A percentile compares a stretch with the other conserved stretches of the same genome.
Evolutionary conservation across 2,329 filamentous ascomycete species (phyloP).

Genomic region (Neurospora sp.): DNA sequence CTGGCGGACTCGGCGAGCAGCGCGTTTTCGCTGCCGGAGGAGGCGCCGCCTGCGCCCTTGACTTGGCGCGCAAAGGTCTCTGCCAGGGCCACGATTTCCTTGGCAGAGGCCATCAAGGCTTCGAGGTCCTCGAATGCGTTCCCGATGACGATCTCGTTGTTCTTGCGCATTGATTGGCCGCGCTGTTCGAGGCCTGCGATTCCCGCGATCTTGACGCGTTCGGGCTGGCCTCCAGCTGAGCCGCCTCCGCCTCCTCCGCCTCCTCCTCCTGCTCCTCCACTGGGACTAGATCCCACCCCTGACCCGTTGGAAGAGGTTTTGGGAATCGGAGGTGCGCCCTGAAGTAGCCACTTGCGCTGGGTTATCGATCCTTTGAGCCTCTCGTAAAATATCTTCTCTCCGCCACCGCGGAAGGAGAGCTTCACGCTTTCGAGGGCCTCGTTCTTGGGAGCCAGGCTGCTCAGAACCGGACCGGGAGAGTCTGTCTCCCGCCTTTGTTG

Average conservation of each 20-base stretch:
- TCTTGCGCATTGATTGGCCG: slow-evolving; percentile 74
- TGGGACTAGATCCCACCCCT: slow-evolving; percentile 5
- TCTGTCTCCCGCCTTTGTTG: slow-evolving; percentile 45
- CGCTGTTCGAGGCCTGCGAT: slow-evolving; percentile 88
- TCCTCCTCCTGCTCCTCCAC: not conserved
- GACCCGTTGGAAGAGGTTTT: slow-evolving; percentile 35
- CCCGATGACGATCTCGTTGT: slow-evolving; percentile 88
- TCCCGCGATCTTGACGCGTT: slow-evolving; percentile 57
- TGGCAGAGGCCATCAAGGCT: slow-evolving; percentile 93
- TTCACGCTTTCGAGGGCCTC: slow-evolving; percentile 72
- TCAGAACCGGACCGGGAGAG: slow-evolving; percentile 68
- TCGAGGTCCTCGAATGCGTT: slow-evolving; percentile 94
- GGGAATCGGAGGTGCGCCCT: slow-evolving; percentile 81
- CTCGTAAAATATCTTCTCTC: slow-evolving; percentile 84
- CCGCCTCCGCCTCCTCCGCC: not conserved
- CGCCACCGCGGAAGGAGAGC: slow-evolving; percentile 81
- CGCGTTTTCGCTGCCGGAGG: slow-evolving; percentile 54
- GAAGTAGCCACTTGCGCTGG: slow-evolving; percentile 91
- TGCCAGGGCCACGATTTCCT: slow-evolving; percentile 88
- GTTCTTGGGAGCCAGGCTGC: slow-evolving; percentile 20
- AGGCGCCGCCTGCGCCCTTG: slow-evolving; percentile 31
- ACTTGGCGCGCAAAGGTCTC: slow-evolving; percentile 72
- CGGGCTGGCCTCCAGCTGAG: slow-evolving; percentile 13
- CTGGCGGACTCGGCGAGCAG: slow-evolving; percentile 73
- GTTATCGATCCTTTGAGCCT: slow-evolving; percentile 78